These are phyloP conservation scores for Conticribra guillardii DNA, from an alignment of 108 stramenopile genomes.

Conservation along the genomic window DNA sequence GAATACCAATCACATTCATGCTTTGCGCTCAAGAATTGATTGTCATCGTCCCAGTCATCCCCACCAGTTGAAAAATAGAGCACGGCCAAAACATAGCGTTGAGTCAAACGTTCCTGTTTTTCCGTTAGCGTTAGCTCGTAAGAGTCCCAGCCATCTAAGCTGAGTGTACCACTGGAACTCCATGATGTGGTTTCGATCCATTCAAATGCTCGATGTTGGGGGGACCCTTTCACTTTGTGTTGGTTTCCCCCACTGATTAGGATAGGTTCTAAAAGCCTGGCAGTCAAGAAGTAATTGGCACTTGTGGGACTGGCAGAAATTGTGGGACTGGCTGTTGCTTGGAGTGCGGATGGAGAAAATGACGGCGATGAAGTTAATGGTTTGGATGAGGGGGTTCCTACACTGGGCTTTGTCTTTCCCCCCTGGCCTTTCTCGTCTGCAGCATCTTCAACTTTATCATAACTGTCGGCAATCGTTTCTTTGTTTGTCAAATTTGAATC, in stretches of 20 bases:
- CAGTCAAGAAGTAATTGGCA: not conserved
- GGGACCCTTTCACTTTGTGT: not conserved
- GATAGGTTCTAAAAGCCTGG: not conserved
- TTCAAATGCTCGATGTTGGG: not conserved
- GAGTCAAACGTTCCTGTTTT: not conserved
- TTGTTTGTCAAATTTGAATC: no score
- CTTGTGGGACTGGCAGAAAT: not conserved
- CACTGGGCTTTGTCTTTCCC: no score
- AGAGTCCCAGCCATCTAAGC: not conserved
- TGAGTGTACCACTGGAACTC: not conserved
- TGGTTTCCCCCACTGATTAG: not conserved
- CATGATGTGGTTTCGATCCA: not conserved
- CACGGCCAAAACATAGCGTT: not conserved
- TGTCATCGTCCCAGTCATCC: not conserved
- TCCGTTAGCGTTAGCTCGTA: not conserved
- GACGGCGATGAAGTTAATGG: no score
- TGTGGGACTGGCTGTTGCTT: not conserved
- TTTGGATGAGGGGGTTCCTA: no score
- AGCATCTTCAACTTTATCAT: no score
- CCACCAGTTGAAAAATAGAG: not conserved
- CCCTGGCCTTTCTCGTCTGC: no score
- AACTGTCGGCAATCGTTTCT: no score
- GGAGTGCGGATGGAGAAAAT: no score
- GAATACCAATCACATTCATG: not conserved
- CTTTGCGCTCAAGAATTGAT: not conserved